Conservation (phyloP, 2,329 filamentous ascomycete species). For the Capronia epimyces region DNA sequence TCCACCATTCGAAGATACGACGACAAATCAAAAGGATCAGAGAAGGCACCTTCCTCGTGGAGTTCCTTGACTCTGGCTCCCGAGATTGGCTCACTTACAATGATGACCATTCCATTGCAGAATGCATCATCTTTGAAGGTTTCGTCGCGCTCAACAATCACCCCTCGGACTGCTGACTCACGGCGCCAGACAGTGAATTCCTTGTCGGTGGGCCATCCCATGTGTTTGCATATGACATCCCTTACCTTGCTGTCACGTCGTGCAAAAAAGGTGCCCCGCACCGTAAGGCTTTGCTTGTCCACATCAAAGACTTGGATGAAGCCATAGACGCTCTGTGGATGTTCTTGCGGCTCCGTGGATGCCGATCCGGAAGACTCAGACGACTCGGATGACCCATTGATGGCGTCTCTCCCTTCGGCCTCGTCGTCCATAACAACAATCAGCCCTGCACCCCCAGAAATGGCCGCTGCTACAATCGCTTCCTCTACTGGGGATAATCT, state of each 20-base stretch:
- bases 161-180: constrained; percentile 32
- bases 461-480: constrained; percentile 31
- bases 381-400: constrained; percentile 2
- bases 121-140: constrained; percentile 27
- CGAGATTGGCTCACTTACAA: constrained; percentile 39
- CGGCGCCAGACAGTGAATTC: constrained; percentile 43
- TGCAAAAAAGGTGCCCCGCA: constrained; percentile 41
- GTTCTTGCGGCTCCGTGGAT: constrained; percentile 1
- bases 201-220: constrained; percentile 37
- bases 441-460: constrained; percentile 21
- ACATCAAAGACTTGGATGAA: constrained; percentile 51
- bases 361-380: constrained; percentile 7
- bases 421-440: constrained; percentile 8
- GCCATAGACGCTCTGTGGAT: constrained; percentile 37
- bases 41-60: constrained; percentile 32
- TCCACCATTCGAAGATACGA: constrained; percentile 22
- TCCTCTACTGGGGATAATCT: constrained; percentile 25
- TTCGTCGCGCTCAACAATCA: constrained; percentile 32
- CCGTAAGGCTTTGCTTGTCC: constrained; percentile 41
- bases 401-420: constrained; percentile 2
- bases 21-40: constrained; percentile 17
- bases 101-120: constrained; percentile 39
- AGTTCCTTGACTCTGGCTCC: constrained; percentile 30
- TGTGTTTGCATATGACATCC: constrained; percentile 36
- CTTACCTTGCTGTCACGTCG: constrained; percentile 39